These are phyloP conservation scores for Colletotrichum tofieldiae DNA, from an alignment of 2,329 filamentous ascomycete genomes.

Conservation along the genomic window DNA sequence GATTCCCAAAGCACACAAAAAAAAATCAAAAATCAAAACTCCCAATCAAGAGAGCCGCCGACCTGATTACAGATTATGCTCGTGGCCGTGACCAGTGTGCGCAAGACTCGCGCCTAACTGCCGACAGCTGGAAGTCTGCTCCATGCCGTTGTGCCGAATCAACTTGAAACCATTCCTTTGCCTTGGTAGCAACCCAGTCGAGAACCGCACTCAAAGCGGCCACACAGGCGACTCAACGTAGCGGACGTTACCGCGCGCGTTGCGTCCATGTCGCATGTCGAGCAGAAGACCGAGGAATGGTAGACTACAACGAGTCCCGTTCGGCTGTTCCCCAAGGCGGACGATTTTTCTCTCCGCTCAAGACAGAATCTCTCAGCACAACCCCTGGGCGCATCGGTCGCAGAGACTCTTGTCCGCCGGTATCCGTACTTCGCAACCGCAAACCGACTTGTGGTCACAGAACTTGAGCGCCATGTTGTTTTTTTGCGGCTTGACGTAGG, in stretches of 20 bases:
- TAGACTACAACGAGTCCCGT: not conserved
- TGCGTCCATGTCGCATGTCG: not conserved
- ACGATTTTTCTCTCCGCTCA: not conserved
- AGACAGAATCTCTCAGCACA: conserved; percentile 19
- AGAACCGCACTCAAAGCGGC: not conserved
- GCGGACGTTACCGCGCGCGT: not conserved
- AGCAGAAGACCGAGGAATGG: not conserved
- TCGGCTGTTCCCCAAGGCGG: not conserved
- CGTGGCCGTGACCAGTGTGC: conserved; percentile 13
- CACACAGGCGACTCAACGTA: conserved; percentile 7
- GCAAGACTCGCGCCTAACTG: conserved; percentile 10
- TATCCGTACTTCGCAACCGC: conserved; percentile 42
- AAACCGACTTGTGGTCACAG: conserved; percentile 44
- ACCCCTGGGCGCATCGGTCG: conserved; percentile 37
- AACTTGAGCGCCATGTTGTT: conserved; percentile 44
- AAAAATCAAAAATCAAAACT: not conserved
- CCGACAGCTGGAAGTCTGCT: not conserved
- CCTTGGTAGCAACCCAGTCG: conserved; percentile 3
- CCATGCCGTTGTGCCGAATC: conserved; percentile 7
- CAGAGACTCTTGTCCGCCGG: conserved; percentile 44
- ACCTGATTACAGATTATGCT: conserved; percentile 24
- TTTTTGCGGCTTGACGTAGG: conserved; percentile 21
- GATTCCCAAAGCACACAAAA: not conserved
- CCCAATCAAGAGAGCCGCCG: conserved; percentile 13
- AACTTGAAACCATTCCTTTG: conserved; percentile 27